A percentile compares a stretch with the other conserved stretches of the same genome.
These are phyloP conservation scores for Galium porrigens DNA, from an alignment of 305 asterid species.

Conservation along the genomic window DNA sequence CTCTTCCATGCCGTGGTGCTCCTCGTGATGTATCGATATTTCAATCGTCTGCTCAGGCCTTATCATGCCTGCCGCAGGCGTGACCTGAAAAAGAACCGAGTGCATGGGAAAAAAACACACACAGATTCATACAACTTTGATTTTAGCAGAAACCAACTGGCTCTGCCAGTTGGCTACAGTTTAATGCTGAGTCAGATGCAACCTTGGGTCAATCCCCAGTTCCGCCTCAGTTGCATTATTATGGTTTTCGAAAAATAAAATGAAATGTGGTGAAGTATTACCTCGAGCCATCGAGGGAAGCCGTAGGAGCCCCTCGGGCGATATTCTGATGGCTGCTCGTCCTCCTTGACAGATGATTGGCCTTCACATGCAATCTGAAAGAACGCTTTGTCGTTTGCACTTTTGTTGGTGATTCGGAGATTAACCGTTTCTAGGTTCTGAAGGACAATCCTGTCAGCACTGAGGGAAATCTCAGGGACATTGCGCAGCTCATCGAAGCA, in stretches of 20 bases:
- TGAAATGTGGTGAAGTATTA: constrained; percentile 5
- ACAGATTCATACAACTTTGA: background rate
- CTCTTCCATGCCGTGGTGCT: constrained; percentile 49
- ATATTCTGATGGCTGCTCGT: constrained; percentile 31
- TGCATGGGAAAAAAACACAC: background rate
- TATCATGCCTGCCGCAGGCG: constrained; percentile 62
- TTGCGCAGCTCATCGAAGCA: constrained; percentile 38
- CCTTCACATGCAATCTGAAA: constrained; percentile 59
- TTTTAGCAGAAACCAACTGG: background rate
- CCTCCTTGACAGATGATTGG: constrained; percentile 47
- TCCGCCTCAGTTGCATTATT: too few species aligned
- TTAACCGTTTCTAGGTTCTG: constrained; percentile 55
- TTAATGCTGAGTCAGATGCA: too few species aligned
- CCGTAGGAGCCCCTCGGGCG: constrained; percentile 64
- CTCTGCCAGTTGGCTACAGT: too few species aligned
- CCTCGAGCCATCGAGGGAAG: constrained; percentile 95
- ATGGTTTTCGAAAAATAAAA: too few species aligned
- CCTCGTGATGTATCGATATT: constrained; percentile 51
- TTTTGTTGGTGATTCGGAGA: constrained; percentile 52
- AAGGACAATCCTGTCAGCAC: constrained; percentile 38
- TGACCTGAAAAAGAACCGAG: constrained; percentile 28
- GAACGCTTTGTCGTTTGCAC: constrained; percentile 41
- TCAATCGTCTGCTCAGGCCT: constrained; percentile 63
- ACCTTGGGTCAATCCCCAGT: too few species aligned
- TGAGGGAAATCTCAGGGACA: constrained; percentile 51